A percentile compares a stretch with the other conserved stretches of the same genome.
These are phyloP conservation scores for Aspergillus ruber DNA, from an alignment of 2,329 filamentous ascomycete species.

Conservation along the genomic window DNA sequence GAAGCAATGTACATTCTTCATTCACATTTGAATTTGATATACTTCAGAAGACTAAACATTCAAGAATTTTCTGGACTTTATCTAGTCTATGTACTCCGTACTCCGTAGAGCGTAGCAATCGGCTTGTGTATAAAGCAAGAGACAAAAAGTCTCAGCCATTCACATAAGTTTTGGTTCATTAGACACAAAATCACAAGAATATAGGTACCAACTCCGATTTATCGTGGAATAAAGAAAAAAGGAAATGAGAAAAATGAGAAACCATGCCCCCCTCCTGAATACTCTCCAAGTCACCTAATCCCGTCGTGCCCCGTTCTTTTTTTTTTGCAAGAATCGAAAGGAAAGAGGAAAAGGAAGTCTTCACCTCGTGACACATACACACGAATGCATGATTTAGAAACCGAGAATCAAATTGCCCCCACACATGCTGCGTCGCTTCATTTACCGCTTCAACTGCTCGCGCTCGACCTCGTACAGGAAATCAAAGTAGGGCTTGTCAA, in stretches of 20 bases:
- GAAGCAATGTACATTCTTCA: slow-evolving; percentile 9
- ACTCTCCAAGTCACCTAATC: slow-evolving; percentile 24
- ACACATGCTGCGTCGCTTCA: slow-evolving; percentile 8
- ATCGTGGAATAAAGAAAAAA: slow-evolving; percentile 34
- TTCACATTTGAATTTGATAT: too few relatives aligned
- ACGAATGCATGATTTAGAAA: slow-evolving; percentile 22
- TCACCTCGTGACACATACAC: slow-evolving; percentile 33
- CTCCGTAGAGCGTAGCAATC: not conserved
- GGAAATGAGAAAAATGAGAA: slow-evolving; percentile 15
- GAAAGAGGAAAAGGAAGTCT: slow-evolving; percentile 9
- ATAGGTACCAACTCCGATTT: slow-evolving; percentile 34
- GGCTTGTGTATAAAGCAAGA: not conserved
- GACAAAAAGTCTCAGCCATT: not conserved
- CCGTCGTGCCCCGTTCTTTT: slow-evolving; percentile 14
- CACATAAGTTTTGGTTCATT: slow-evolving; percentile 26
- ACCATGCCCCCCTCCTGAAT: slow-evolving; percentile 20
- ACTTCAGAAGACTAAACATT: too few relatives aligned
- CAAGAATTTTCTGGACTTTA: too few relatives aligned
- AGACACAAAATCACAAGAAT: slow-evolving; percentile 24
- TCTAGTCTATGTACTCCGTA: too few relatives aligned
- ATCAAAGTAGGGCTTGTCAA: slow-evolving; percentile 97
- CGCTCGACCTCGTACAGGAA: slow-evolving; percentile 98
- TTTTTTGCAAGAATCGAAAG: slow-evolving; percentile 5
- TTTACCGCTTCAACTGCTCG: slow-evolving; percentile 53
- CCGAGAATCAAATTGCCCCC: slow-evolving; percentile 9